phyloP scores from a whole-genome alignment of 2,329 filamentous ascomycete genomes.

The Didymella arachidicola region DNA sequence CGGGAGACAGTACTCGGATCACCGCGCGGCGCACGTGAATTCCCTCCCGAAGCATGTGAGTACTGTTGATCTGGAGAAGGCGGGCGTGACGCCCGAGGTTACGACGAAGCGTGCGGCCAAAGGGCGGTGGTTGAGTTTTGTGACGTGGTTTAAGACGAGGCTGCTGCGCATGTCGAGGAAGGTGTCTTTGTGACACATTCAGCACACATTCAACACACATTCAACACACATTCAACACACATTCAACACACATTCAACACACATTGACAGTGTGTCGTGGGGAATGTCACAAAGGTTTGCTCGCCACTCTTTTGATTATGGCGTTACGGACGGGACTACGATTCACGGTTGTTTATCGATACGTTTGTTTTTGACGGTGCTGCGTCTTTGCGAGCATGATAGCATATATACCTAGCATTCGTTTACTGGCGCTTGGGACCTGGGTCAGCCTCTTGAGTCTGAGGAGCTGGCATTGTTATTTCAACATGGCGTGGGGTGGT shows the following conservation, averaged over 20 bases:
- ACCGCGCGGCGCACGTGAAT: conserved; percentile 46
- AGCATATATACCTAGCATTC: conserved; percentile 26
- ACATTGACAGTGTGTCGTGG: no score
- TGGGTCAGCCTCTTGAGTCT: neutral
- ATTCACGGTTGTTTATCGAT: conserved; percentile 21
- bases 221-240: no score
- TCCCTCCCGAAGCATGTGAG: conserved; percentile 46
- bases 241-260: no score
- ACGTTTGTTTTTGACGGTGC: conserved; percentile 20
- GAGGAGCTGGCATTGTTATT: neutral
- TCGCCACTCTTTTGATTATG: conserved; percentile 17
- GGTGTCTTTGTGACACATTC: conserved; percentile 5
- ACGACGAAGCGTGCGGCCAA: conserved; percentile 49
- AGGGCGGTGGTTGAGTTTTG: conserved; percentile 61
- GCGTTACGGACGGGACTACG: conserved; percentile 32
- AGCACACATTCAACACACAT: no score
- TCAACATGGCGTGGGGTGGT: neutral
- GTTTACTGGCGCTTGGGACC: conserved; percentile 17
- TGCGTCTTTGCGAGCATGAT: conserved; percentile 36
- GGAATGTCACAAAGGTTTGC: no score
- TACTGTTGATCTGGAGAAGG: conserved; percentile 44
- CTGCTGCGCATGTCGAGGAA: conserved; percentile 57
- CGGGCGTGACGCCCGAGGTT: conserved; percentile 36
- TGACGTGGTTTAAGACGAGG: conserved; percentile 65
- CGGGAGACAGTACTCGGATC: conserved; percentile 50